Evolutionary conservation across 169 alveolate genomes (phyloP), one percentile per base, ranked within the genome.

Genomic region (Cryptosporidium parvum): DNA sequence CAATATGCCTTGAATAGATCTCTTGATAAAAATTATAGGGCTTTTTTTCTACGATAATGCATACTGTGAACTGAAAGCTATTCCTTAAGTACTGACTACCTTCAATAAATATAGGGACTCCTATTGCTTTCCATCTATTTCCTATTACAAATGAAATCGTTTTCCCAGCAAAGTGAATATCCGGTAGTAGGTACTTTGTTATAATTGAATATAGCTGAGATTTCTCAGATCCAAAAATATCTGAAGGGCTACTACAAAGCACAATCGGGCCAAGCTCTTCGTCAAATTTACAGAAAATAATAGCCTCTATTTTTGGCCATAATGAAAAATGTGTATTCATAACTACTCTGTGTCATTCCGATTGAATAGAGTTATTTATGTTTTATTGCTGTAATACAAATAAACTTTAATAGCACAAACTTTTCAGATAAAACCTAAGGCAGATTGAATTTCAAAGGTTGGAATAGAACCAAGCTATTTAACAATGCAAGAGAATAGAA

Each of bases 261-360:
- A 80, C 89, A 44, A 80, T 67, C 6, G 89, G 89, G 7, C 89
- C 89, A 23, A 80, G 89, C 35, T 80, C 89, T 45, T 59, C 89
- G 29, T 80, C 89, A 80, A 80, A 80, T 80, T 80, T 80, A 62
- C 89, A 80, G 58, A 80, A 80, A 62, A 80, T 62, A 29, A 80
- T 80, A 29, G 75, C 89, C 62, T 80, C 80, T n/a, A 80, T 80
- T 23, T 80, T 48, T 26, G 89, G 89, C 89, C 89, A 80, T 39
- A 33, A 10, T 69, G 58, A 62, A 35, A 65, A 65, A 62, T 8
- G 18, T 18, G 4, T 39, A 23, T 44, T 45, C 89, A 80, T 80
- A 18, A 23, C 62, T 39, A 23, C 12, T 56, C 21, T 16, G 35
- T 0, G 8, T 14, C 56, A 48, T 48, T 14, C 21, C 56, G 21